Evolutionary conservation across 2,329 filamentous ascomycete species (phyloP).

Genomic region (Ophiostoma pallidulum): DNA sequence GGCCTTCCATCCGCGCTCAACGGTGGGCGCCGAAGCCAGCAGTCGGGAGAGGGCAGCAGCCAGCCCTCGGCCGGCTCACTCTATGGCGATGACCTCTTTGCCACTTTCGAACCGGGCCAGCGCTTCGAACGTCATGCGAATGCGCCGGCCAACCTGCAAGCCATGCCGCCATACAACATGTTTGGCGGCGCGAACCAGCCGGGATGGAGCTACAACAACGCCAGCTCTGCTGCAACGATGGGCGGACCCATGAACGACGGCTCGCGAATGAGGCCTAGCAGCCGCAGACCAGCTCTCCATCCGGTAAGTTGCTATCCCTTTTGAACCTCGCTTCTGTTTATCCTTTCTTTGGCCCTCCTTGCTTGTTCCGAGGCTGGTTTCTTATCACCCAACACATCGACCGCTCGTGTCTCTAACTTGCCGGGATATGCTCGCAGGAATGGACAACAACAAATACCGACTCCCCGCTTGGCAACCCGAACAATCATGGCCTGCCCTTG

Average conservation of each 20-base stretch:
- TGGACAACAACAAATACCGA: slow-evolving; percentile 18
- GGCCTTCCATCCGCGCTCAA: slow-evolving; percentile 22
- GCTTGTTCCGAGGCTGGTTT: too few relatives aligned
- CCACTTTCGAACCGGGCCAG: slow-evolving; percentile 50
- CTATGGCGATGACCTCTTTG: slow-evolving; percentile 61
- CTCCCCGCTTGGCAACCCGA: slow-evolving; percentile 9
- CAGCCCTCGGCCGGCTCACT: slow-evolving; percentile 54
- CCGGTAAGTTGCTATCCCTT: slow-evolving; percentile 40
- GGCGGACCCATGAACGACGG: slow-evolving; percentile 57
- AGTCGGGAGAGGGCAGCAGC: slow-evolving; percentile 66
- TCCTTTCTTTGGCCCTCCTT: background rate
- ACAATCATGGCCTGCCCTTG: slow-evolving; percentile 11
- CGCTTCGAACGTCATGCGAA: slow-evolving; percentile 31
- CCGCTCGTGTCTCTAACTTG: too few relatives aligned
- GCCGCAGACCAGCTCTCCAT: slow-evolving; percentile 55
- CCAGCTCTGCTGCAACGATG: slow-evolving; percentile 46
- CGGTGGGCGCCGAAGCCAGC: slow-evolving; percentile 61
- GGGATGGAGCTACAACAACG: slow-evolving; percentile 68
- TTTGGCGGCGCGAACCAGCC: slow-evolving; percentile 47
- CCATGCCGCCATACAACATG: slow-evolving; percentile 35
- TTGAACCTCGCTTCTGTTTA: slow-evolving; percentile 21
- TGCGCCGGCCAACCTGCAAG: slow-evolving; percentile 29
- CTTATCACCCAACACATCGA: too few relatives aligned
- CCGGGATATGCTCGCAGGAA: slow-evolving; percentile 16
- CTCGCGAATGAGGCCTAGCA: slow-evolving; percentile 43